Evolutionary conservation across 1,139 yeast species (phyloP).

Genomic region (Magnusiomyces tetraspermus): DNA sequence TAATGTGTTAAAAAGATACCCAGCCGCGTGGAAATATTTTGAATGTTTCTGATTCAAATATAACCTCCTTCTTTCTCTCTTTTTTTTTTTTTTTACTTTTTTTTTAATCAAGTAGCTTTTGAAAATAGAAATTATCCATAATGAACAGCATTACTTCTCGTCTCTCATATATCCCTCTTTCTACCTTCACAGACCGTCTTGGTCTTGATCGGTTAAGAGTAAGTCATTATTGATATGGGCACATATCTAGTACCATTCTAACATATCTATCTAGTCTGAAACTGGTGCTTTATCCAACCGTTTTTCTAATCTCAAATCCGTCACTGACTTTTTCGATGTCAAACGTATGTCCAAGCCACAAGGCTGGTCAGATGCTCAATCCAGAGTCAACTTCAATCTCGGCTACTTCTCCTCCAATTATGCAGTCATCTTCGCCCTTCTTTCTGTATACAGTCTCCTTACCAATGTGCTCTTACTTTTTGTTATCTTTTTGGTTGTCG

Average conservation of each 20-base stretch:
- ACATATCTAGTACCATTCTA: neutral
- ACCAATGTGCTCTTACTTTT: constrained; percentile 78
- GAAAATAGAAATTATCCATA: no score
- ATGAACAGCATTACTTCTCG: constrained; percentile 11
- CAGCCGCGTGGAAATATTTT: no score
- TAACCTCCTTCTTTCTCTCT: no score
- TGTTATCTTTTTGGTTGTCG: constrained; percentile 48
- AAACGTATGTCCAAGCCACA: constrained; percentile 85
- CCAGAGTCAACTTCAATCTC: constrained; percentile 77
- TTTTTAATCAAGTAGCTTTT: no score
- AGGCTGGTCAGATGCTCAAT: constrained; percentile 81
- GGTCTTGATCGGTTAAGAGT: constrained; percentile 13
- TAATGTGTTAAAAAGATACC: no score
- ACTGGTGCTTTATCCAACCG: constrained; percentile 46
- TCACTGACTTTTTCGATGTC: constrained; percentile 87
- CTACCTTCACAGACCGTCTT: constrained; percentile 11
- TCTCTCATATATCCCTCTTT: constrained; percentile 11
- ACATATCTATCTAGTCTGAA: constrained; percentile 24
- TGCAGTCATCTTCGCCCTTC: constrained; percentile 58
- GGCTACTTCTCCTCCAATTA: constrained; percentile 86
- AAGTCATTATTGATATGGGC: constrained; percentile 2
- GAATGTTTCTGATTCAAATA: no score
- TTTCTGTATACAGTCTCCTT: constrained; percentile 62
- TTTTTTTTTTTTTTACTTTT: neutral
- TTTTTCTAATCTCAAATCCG: constrained; percentile 69